phyloP scores from a whole-genome alignment of 2,329 filamentous ascomycete species.

The Fusarium temperatum region DNA sequence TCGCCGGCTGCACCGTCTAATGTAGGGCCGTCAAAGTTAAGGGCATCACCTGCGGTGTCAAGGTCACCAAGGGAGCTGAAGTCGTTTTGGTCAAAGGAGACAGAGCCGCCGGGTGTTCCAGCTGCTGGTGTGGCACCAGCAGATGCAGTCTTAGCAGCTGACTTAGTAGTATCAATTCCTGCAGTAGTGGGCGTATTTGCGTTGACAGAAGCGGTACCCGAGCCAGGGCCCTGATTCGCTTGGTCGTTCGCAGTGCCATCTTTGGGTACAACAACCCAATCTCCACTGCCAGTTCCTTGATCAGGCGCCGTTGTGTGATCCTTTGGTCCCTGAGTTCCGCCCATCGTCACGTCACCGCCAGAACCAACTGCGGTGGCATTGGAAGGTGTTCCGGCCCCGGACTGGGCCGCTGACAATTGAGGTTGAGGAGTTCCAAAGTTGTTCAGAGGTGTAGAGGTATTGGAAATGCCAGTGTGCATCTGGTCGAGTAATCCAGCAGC shows the following conservation, averaged over 20 bases:
- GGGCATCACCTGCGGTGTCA: conserved; percentile 76
- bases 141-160: conserved; percentile 28
- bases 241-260: conserved; percentile 58
- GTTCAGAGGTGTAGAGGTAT: conserved; percentile 67
- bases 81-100: conserved; percentile 64
- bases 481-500: conserved; percentile 73
- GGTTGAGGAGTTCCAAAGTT: conserved; percentile 70
- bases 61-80: conserved; percentile 72
- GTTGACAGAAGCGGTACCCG: conserved; percentile 21
- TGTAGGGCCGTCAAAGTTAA: conserved; percentile 71
- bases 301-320: conserved; percentile 56
- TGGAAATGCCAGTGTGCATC: conserved; percentile 70
- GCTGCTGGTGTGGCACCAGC: conserved; percentile 40
- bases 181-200: conserved; percentile 46
- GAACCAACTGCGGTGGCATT: conserved; percentile 57
- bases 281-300: conserved; percentile 64
- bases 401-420: conserved; percentile 64
- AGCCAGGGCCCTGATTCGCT: conserved; percentile 21
- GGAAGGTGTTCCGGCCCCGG: conserved; percentile 65
- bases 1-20: conserved; percentile 55
- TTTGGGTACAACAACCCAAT: conserved; percentile 81
- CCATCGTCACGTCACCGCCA: conserved; percentile 58
- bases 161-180: conserved; percentile 36
- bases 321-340: conserved; percentile 55
- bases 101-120: conserved; percentile 52